Evolutionary conservation across 257 asterid genomes (phyloP), one percentile per base, ranked within the genome.

Genomic region (Nicotiana attenuata): DNA sequence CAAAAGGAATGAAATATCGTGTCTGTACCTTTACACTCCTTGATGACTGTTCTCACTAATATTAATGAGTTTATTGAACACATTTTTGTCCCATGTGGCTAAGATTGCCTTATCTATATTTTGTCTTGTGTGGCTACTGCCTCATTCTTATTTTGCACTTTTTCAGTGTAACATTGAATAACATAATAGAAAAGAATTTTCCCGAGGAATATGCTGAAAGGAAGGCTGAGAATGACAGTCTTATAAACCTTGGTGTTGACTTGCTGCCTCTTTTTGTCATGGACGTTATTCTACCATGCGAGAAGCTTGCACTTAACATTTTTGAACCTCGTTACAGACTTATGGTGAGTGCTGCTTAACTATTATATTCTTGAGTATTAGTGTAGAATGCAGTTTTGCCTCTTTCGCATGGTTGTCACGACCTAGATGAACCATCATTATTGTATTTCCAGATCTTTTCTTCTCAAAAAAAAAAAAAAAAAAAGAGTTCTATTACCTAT

Each of bases 311-410:
- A 81, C 91, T 96, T 45, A 96, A 96, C 88, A 96, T 94, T 85
- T 96, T 94, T 88, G 99, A 96, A 87, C 99, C 99, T 80, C 98
- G 98, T 76, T 96, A 96, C 87, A 90, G 99, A 81, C 97, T 96
- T 63, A 93, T 96, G 99, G 99, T 96, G 77, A 91, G 94, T 85
- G 65, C 66, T 50, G 26, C 45, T 55, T 7, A 26, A 50, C 80
- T 75, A 24, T 75, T 52, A 26, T 15, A 26, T 16, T 75, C 64
- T 50, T 26, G 64, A 75, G 41, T 4, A 75, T 22, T 50, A 26
- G 47, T 75, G 26, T 28, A 24, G 64, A 50, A 26, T 26, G 26
- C 80, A 26, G 45, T 26, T 75, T 50, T 75, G 14, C 26, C 63
- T 26, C 53, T 50, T 50, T 15, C 26, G 5, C 11, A 0, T 24